Conservation (phyloP, 345 rosid genomes). For the Stellera chamaejasme region DNA sequence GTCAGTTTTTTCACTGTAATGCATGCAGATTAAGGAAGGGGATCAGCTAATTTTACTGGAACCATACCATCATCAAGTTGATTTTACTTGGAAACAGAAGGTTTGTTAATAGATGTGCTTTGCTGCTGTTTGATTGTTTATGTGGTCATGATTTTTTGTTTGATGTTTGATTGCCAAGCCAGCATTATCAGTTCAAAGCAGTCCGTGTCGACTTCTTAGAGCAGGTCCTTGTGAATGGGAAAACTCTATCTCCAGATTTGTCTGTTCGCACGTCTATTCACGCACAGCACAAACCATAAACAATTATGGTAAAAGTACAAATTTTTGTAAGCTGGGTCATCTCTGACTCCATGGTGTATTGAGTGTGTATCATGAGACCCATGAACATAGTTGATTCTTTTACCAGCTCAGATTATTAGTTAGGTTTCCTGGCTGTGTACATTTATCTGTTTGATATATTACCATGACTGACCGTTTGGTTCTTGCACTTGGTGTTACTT, state of each 20-base stretch:
- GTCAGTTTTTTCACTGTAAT: constrained; percentile 1
- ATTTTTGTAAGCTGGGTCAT: not conserved
- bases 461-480: no score
- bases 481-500: no score
- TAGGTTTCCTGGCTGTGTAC: no score
- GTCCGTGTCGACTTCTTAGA: constrained; percentile 60
- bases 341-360: constrained; percentile 6
- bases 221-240: constrained; percentile 60
- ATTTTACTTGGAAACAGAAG: constrained; percentile 61
- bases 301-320: not conserved
- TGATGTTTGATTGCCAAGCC: constrained; percentile 8
- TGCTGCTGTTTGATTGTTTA: no score
- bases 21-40: constrained; percentile 58
- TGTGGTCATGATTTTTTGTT: not conserved
- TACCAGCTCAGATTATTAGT: no score
- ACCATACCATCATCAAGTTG: constrained; percentile 30
- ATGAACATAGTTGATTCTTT: no score
- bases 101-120: constrained; percentile 17
- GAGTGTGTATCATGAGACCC: constrained; percentile 6
- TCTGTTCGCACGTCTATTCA: constrained; percentile 32
- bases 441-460: no score
- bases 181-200: constrained; percentile 47
- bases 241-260: constrained; percentile 27
- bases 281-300: constrained; percentile 66
- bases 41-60: constrained; percentile 45